Base-by-base conservation (phyloP, 176 grass and related monocot species). In the Zizania latifolia region DNA sequence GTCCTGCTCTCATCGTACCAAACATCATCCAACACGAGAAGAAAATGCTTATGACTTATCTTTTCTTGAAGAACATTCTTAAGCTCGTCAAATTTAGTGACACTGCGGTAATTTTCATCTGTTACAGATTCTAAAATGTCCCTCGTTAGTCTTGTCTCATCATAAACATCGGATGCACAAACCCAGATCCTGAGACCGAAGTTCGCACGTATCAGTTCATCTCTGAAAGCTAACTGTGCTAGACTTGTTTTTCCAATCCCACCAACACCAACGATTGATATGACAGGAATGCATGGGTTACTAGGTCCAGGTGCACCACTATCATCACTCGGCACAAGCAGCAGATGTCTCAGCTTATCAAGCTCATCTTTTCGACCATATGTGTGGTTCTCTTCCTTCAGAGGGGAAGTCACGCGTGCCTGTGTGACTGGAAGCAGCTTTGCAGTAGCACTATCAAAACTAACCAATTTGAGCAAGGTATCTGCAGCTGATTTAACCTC, bases 11-110 rank as follows among this genome's bases (percentile, higher is more conserved):
- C 81, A 16, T 93, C 87, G 71, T 82, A 71, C 84, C 91, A 90
- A 36, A 93, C 87, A 85, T 90, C 87, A 68, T 93, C 91, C 24
- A 93, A 39, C n/a, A 93, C 23, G 5, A 93, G 81, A 66, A 93
- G 72, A 78, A 82, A 87, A 38, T 75, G 85, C 46, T 65, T 90
- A 3, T 28, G 19, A 26, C 12, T 48, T 26, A 93, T 58, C 44
- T 85, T 86, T 53, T 72, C 59, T 26, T 14, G 39, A 46, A 93
- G 72, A 39, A 27, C 21, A 44, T 57, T 66, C 71, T 82, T 39
- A 50, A 93, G 46, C 21, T 58, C 21, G 65, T 83, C 55, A 58
- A 82, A 72, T 50, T 37, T 12, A 72, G 13, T 46, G 37, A 72
- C 33, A 31, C 15, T 68, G 9, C 19, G 21, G 57, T 81, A 72